Base-by-base conservation (phyloP, 345 rosid species). In the Syzygium grande region DNA sequence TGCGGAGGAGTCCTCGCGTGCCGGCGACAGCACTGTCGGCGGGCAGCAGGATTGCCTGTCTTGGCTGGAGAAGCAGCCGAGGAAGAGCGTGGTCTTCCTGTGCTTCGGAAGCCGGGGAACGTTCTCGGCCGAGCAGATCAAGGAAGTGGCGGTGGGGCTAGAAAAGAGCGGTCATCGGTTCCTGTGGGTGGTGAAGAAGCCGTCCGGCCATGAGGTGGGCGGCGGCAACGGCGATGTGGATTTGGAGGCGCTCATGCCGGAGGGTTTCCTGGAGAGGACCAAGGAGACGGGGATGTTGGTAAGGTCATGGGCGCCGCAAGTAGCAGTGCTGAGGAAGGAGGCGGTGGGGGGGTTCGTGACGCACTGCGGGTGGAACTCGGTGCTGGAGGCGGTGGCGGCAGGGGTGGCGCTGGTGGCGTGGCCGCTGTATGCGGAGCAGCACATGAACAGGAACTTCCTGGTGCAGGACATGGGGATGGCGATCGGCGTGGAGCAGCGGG, bases 351-450 rank as follows among this genome's bases (percentile, higher is more conserved):
- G 90, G 4, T 88, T 90, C 87, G 89, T 90, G 88, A 90, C 88
- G 55, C 91, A 86, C 87, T 84, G 88, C 65, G 86, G 90, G 83
- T 90, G 91, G 88, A 90, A 88, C 88, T 90, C 88, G 53, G 41
- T 43, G n/a, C 52, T 87, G n/a, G 90, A 90, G 84, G 89, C 86
- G 2, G 52, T 90, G 46, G 73, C 68, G 63, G 90, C 85, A 2
- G 84, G 87, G 25, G 87, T 90, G 85, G 88, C 89, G 10, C 85
- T 87, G 86, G 22, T 85, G 25, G 87, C 90, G 51, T 85, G 89
- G 89, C 90, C 89, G 2, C 84, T 86, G 52, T 88, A 77, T 22
- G 86, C 86, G 3, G 88, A 90, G 84, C 91, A 90, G 87, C 87
- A 58, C 83, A 10, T 86, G 77, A 88, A 86, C 87, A 30, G 79